Evolutionary conservation across 1,284 basidiomycete genomes (phyloP), one percentile per base, ranked within the genome.

Genomic region (Irpex lacteus): DNA sequence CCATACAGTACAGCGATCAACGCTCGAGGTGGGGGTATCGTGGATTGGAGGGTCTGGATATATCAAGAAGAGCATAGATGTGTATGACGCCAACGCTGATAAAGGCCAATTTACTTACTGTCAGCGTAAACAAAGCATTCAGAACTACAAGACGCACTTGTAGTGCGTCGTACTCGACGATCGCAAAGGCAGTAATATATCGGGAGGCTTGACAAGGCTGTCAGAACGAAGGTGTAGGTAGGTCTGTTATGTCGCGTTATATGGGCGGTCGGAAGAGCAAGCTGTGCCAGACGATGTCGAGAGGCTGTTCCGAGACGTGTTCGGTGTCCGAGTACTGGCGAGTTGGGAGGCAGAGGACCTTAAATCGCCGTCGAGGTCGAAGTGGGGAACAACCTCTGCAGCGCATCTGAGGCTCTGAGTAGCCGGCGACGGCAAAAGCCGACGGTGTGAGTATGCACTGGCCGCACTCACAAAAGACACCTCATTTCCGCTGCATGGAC

Each of bases 1-100:
- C 18, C 50, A 26, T 53, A 26, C 9, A 53, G 8, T 8, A 26
- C 21, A 53, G 50, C 50, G 50, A 53, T 53, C 50, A 53, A 53
- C 50, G 50, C 50, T 53, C 18, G 18, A 26, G n/a, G 50, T 18
- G 21, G 9, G 50, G 21, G 50, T 53, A 26, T 18, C 18, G 50
- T 26, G n/a, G 50, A 15, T 9, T 53, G 9, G 50, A 53, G 18
- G 9, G 18, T 18, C 50, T 53, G 50, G n/a, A 18, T 53, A 53
- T 53, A 53, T 53, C 50, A 26, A 53, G 50, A 15, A 53, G 50
- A 53, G 50, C 50, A 53, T 53, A 53, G 50, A 53, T 53, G 50
- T 19, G 18, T 53, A 53, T 53, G 18, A 53, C 50, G 50, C 50
- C 50, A 19, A 26, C 18, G 21, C 50, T 53, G 50, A 53, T 53